These are phyloP conservation scores for Breviolum minutum DNA, from an alignment of 73 alveolate genomes.

Conservation along the genomic window DNA sequence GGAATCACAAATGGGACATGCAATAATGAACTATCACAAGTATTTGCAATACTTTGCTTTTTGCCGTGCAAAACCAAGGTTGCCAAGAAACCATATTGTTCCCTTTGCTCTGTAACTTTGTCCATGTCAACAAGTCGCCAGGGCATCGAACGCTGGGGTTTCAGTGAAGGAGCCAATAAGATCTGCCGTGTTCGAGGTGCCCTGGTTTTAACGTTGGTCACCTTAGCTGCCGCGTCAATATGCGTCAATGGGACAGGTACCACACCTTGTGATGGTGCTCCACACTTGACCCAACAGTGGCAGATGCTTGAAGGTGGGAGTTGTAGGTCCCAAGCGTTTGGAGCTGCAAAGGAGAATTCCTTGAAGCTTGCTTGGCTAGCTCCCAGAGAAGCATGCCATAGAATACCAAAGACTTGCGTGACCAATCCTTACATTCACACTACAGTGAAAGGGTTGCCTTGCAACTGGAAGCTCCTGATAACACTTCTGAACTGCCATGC, in stretches of 20 bases:
- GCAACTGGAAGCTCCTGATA: too few relatives aligned
- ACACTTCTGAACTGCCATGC: too few relatives aligned
- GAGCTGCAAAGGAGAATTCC: neutral
- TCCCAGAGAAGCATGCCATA: too few relatives aligned
- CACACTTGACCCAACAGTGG: constrained; percentile 41
- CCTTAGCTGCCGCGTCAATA: neutral
- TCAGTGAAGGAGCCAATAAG: neutral
- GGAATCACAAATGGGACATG: too few relatives aligned
- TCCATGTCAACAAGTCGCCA: neutral
- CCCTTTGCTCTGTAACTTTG: too few relatives aligned
- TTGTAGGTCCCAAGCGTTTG: neutral
- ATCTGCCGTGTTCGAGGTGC: constrained; percentile 44
- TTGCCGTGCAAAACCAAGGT: too few relatives aligned
- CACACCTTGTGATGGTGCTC: neutral
- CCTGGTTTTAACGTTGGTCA: neutral
- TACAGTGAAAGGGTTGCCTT: neutral
- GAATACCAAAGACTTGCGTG: too few relatives aligned
- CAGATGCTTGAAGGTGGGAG: constrained; percentile 33
- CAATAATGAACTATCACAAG: too few relatives aligned
- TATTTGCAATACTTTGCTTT: too few relatives aligned
- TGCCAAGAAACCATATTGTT: too few relatives aligned
- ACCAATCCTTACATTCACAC: neutral
- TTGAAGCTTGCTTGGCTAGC: too few relatives aligned
- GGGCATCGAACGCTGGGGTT: constrained; percentile 41
- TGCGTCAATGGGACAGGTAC: neutral